phyloP scores from a whole-genome alignment of 768 basidiomycete species.

The Crassisporium funariophilum region DNA sequence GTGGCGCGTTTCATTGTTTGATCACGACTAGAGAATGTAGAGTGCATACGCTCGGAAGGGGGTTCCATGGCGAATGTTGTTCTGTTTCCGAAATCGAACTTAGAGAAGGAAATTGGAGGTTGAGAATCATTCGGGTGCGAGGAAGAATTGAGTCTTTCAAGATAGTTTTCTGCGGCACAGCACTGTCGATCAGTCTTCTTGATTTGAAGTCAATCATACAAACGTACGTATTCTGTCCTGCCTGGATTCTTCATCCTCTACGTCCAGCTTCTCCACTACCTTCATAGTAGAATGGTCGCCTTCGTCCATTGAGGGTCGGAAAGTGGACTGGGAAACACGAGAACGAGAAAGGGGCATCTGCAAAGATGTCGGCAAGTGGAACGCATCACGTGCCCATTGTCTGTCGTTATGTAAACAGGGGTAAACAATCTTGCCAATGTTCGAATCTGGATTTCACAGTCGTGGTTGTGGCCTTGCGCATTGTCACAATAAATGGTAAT shows the following conservation, averaged over 20 bases:
- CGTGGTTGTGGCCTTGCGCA: neutral
- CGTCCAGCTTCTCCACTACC: conserved; percentile 37
- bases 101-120: conserved; percentile 18
- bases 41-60: conserved; percentile 50
- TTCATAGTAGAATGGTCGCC: conserved; percentile 11
- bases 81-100: conserved; percentile 41
- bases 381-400: conserved; percentile 23
- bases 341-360: neutral
- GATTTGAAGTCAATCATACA: conserved; percentile 9
- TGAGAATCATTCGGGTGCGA: conserved; percentile 18
- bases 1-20: neutral
- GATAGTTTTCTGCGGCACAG: conserved; percentile 35
- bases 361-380: neutral
- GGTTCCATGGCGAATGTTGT: conserved; percentile 40
- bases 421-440: conserved; percentile 3
- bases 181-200: conserved; percentile 6
- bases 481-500: conserved; percentile 25
- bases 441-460: conserved; percentile 12
- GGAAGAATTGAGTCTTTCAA: conserved; percentile 42
- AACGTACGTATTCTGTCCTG: conserved; percentile 43
- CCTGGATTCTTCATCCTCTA: conserved; percentile 50
- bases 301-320: conserved; percentile 18
- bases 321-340: neutral
- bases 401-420: neutral
- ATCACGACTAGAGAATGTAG: neutral